Evolutionary conservation across 2,329 filamentous ascomycete genomes (phyloP), one percentile per base, ranked within the genome.

Genomic region (Daldinia sp.): DNA sequence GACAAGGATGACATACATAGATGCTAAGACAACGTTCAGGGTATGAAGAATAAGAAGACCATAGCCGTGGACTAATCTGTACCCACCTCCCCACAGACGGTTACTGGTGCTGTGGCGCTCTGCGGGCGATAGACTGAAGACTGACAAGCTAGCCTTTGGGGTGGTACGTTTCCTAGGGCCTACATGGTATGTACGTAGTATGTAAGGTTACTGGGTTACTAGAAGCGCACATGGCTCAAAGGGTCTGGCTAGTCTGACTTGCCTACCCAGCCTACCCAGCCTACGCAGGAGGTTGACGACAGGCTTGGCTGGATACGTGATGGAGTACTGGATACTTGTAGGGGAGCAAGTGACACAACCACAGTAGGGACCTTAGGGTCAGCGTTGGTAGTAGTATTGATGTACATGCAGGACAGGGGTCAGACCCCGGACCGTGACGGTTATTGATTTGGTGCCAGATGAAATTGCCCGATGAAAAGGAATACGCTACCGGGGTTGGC

Each of bases 401-500:
- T 55, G 69, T 65, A 64, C 66, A 67, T 71, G 73, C 68, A 70
- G 48, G 62, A 72, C 74, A 72, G 76, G 75, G 69, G 55, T 72
- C 53, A 69, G 67, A 74, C 73, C 74, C 76, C 73, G 75, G 77
- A 72, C 76, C 73, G 75, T 70, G 74, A 77, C 76, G 75, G 76
- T 78, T 80, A 74, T 77, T 74, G 69, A 71, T 74, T 69, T 76
- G 75, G 77, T 77, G 78, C 76, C 76, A 81, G 79, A 81, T 81
- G 77, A 81, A 82, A 82, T 82, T 82, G 80, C 78, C 80, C 79
- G 80, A 81, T 80, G 75, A 74, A 75, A 70, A 77, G 76, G 72
- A 70, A 70, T 73, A 74, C 63, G 68, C 61, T 74, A 74, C 74
- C 74, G 73, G 78, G 77, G 73, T 72, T 55, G 72, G 74, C 78